Base-by-base conservation (phyloP, 2,329 filamentous ascomycete genomes). In the Epichloe coenophiala region DNA sequence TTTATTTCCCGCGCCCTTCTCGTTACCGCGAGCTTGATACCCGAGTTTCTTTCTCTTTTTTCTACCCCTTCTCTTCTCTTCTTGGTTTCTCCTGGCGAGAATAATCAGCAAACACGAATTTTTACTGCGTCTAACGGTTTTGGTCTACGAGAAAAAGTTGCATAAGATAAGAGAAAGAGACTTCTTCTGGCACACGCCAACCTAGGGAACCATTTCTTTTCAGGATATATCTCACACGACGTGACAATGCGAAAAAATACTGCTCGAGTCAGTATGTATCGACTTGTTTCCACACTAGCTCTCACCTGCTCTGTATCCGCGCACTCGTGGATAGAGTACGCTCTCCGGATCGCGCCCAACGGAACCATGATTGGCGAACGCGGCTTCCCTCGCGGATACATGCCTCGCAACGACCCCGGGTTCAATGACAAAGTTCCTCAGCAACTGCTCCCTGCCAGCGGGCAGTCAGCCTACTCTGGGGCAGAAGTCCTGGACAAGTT, bases 271-370 rank as follows among this genome's bases (percentile, higher is more conserved):
- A 54, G 45, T 35, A 19, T 43, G 27, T 35, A 19, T 33, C 50
- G 47, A 8, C 52, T 65, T 37, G 55, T 54, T 17, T 52, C 58
- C 39, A 49, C 58, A 4, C 52, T 71, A 27, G 61, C 68, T 39
- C 55, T 70, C 45, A 56, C 55, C 9, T 53, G 53, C 37, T 49
- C 58, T 5, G 65, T 60, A 36, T 57, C 57, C 27, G 83, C 80
- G 37, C 91, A 96, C 68, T 84, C 81, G 17, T 96, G 90, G 90
- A 76, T 91, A 45, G 89, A 96, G 67, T 73, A 83, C 59, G 72
- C 91, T 47, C 78, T 74, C 54, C 79, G 81, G 51, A 81, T 96
- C 63, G 78, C 81, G 49, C 65, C 78, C 31, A 85, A 88, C 59
- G 90, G 89, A 50, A 80, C 80, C 36, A 88, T 89, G 63, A 71